Conservation (phyloP, 1,139 yeast species). For the Yamadazyma triangularis region DNA sequence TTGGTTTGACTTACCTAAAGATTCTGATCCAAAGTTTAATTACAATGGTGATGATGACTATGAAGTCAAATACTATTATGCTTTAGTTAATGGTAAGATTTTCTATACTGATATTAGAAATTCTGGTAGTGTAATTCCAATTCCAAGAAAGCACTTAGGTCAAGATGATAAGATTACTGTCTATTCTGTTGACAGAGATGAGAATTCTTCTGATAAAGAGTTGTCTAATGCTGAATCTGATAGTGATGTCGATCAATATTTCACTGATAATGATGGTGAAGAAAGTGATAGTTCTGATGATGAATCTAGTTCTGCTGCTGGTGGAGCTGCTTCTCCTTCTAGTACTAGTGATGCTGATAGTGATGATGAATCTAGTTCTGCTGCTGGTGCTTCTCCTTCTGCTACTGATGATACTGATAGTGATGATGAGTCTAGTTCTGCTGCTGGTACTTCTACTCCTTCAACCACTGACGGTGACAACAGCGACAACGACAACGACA, state of each 20-base stretch:
- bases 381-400: no score
- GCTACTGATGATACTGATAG: no score
- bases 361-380: no score
- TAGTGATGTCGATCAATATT: conserved; percentile 5
- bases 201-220: conserved; percentile 4
- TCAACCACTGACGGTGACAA: no score
- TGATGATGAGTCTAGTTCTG: no score
- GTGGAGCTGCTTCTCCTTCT: no score
- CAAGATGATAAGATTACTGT: conserved; percentile 4
- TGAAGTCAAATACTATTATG: conserved; percentile 6
- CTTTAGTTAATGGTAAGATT: conserved; percentile 4
- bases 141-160: conserved; percentile 7
- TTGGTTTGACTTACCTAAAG: conserved; percentile 6
- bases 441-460: no score
- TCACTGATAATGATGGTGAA: conserved; percentile 6
- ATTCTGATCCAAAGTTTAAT: conserved; percentile 1
- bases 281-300: no score
- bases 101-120: conserved; percentile 5
- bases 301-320: no score
- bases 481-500: no score
- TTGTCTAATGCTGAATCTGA: not conserved
- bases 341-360: no score
- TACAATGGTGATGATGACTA: conserved; percentile 2
- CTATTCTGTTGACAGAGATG: conserved; percentile 6
- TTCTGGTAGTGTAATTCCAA: conserved; percentile 6